Conservation (phyloP, 202 grass and related monocot species). For the Musa balbisiana region DNA sequence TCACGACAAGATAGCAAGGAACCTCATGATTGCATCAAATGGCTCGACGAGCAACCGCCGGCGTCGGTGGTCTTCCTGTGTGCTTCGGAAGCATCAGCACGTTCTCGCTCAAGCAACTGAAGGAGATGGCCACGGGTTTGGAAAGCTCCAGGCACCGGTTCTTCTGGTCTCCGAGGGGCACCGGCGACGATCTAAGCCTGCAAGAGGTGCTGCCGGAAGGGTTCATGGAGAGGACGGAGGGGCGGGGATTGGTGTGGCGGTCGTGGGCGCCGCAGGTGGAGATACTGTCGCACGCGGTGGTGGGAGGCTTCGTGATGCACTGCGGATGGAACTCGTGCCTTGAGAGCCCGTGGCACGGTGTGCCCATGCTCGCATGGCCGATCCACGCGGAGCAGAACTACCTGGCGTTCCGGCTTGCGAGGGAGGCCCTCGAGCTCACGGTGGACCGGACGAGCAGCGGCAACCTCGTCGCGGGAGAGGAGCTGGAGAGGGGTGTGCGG, state of each 20-base stretch:
- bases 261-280: slow-evolving; percentile 37
- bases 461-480: slow-evolving; percentile 44
- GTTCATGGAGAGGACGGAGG: slow-evolving; percentile 28
- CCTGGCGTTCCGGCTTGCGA: slow-evolving; percentile 50
- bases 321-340: slow-evolving; percentile 67
- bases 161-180: neutral
- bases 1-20: neutral
- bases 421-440: slow-evolving; percentile 29
- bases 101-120: neutral
- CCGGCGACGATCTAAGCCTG: slow-evolving; percentile 4
- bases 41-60: slow-evolving; percentile 1
- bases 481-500: slow-evolving; percentile 40
- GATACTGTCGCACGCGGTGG: slow-evolving; percentile 34
- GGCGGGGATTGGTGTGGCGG: slow-evolving; percentile 28
- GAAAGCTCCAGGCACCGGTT: neutral
- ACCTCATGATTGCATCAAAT: neutral
- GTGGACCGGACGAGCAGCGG: slow-evolving; percentile 30
- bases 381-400: slow-evolving; percentile 69
- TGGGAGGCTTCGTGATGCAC: slow-evolving; percentile 78
- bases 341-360: slow-evolving; percentile 38
- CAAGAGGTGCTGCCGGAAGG: slow-evolving; percentile 22
- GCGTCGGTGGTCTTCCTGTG: slow-evolving; percentile 2
- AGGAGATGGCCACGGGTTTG: neutral
- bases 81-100: neutral
- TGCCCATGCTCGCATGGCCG: slow-evolving; percentile 55